Evolutionary conservation across 1,284 basidiomycete species (phyloP), one percentile per base, ranked within the genome.

Genomic region (Dichomitus squalens): DNA sequence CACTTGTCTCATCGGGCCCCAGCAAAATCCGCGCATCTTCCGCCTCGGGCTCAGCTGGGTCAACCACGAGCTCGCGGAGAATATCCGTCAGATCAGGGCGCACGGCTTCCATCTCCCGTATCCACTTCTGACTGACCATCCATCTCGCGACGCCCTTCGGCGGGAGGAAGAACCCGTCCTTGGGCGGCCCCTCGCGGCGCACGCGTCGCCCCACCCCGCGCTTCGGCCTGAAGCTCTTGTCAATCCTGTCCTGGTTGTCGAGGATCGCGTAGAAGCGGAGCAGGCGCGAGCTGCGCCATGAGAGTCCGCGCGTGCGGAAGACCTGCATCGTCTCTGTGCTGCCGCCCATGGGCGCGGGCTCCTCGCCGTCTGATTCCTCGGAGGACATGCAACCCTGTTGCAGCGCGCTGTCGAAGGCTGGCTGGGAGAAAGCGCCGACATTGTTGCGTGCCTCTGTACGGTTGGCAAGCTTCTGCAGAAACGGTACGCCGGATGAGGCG

Each of bases 361-460:
- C 70, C 47, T 85, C 86, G 40, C 72, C 73, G 56, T 84, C 82
- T 14, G 88, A 90, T 67, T 90, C 88, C 61, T 90, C 88, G 29
- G 85, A 87, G 16, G 88, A 90, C 85, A 91, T 89, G 68, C 88
- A 91, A 46, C 90, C 89, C 16, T 82, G 60, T 57, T 87, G 83
- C 52, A 90, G 72, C 7, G 88, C 87, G 16, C 81, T 80, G 63
- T 89, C 86, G 66, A 90, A 90, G 14, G 74, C 77, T 11, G 82
- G 73, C 68, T 88, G 82, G 51, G 83, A 78, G 58, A 87, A 86
- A 0, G 67, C 73, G 27, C 71, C 70, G 21, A 83, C 69, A 51
- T 77, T 80, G 62, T 82, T 73, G 21, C 88, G 80, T 25, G 81
- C 76, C 23, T 83, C 82, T 7, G 79, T 76, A 23, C 88, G 86